Evolutionary conservation across 495 filamentous ascomycete species (phyloP).

Genomic region (Thermothielavioides terrestris): DNA sequence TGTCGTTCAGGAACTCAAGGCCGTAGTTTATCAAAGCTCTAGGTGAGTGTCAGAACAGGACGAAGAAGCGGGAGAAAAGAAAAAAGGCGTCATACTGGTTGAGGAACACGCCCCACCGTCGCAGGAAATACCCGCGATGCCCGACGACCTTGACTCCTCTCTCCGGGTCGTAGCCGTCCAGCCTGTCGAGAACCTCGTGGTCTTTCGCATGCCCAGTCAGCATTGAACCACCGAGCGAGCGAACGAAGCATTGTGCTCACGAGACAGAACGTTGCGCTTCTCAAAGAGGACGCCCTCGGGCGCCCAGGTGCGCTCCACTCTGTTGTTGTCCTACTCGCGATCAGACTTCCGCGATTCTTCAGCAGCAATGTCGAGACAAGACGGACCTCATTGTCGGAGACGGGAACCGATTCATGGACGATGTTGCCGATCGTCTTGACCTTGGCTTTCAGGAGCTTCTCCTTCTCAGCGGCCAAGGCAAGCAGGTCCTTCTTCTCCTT

Average conservation of each 20-base stretch:
- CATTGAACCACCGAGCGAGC: not conserved
- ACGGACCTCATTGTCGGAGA: slow-evolving; percentile 74
- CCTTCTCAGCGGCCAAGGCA: slow-evolving; percentile 63
- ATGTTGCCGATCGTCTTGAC: slow-evolving; percentile 84
- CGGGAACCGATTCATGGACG: slow-evolving; percentile 85
- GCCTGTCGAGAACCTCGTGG: slow-evolving; percentile 80
- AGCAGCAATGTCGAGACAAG: not conserved
- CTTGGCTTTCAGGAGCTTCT: slow-evolving; percentile 57
- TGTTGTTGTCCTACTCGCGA: slow-evolving; percentile 60
- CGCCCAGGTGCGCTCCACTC: slow-evolving; percentile 64
- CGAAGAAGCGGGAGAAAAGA: not conserved
- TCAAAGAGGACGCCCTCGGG: slow-evolving; percentile 62
- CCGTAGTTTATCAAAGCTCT: slow-evolving; percentile 85
- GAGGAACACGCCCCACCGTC: slow-evolving; percentile 87
- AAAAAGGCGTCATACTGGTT: slow-evolving; percentile 19
- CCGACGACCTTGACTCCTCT: slow-evolving; percentile 91
- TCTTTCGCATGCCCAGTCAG: slow-evolving; percentile 37
- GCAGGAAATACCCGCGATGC: slow-evolving; percentile 90
- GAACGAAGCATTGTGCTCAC: slow-evolving; percentile 21
- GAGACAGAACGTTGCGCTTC: slow-evolving; percentile 39
- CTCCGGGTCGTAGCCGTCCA: slow-evolving; percentile 91
- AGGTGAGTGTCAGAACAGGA: not conserved
- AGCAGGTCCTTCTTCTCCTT: slow-evolving; percentile 72
- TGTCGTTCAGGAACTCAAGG: slow-evolving; percentile 70
- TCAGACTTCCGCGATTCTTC: not conserved